A percentile compares a stretch with the other conserved stretches of the same genome.
Evolutionary conservation across 2,329 filamentous ascomycete species (phyloP).

Genomic region (Catunica adiposa): DNA sequence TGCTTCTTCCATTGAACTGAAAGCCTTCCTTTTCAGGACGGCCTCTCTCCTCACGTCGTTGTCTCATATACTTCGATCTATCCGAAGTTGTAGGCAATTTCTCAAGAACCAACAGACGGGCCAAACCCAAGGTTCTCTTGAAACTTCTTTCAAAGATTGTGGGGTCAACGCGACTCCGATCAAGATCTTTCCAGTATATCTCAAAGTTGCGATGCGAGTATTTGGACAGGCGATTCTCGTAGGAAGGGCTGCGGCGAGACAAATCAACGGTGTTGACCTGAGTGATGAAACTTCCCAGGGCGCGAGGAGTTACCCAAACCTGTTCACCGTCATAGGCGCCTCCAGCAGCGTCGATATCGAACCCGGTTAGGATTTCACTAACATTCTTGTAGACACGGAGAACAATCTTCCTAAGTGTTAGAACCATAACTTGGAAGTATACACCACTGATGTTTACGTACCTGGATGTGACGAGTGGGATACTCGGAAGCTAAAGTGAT

Average conservation of each 20-base stretch:
- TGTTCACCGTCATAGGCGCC: conserved; percentile 67
- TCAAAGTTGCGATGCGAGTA: conserved; percentile 76
- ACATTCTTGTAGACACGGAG: conserved; percentile 71
- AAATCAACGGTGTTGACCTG: conserved; percentile 71
- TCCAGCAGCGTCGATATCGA: conserved; percentile 74
- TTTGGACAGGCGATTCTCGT: conserved; percentile 74
- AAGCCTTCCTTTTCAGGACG: conserved; percentile 33
- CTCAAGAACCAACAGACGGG: conserved; percentile 64
- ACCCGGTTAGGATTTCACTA: conserved; percentile 71
- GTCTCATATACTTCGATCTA: neutral
- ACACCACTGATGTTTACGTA: conserved; percentile 17
- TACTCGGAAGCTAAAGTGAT: conserved; percentile 76
- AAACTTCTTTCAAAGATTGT: conserved; percentile 79
- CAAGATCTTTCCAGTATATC: conserved; percentile 59
- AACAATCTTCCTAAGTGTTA: conserved; percentile 43
- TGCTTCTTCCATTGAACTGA: conserved; percentile 29
- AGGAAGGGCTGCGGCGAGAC: conserved; percentile 63
- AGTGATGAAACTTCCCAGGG: conserved; percentile 62
- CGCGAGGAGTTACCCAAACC: conserved; percentile 63
- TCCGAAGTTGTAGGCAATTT: conserved; percentile 45
- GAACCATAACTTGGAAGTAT: neutral
- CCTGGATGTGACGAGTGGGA: conserved; percentile 62
- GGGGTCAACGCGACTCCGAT: conserved; percentile 62
- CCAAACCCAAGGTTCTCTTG: conserved; percentile 56
- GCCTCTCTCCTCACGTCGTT: neutral